Evolutionary conservation across 2,329 filamentous ascomycete species (phyloP).

Genomic region (Talaromyces amestolkiae): DNA sequence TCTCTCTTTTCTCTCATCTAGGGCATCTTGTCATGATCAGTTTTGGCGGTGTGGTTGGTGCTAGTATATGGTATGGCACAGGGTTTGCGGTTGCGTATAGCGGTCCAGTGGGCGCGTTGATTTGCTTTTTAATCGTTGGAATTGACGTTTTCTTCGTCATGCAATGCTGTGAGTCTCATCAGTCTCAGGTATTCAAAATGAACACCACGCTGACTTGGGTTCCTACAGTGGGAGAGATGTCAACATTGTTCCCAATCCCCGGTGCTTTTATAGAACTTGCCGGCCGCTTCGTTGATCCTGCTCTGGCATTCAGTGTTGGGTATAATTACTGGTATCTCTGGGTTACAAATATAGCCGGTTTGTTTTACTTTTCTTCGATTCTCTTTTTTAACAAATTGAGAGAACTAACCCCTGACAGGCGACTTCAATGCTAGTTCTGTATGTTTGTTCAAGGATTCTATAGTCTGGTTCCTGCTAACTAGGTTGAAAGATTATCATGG

Average conservation of each 20-base stretch:
- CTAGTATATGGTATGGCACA: slow-evolving; percentile 11
- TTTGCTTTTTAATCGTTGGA: slow-evolving; percentile 9
- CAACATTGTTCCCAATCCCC: slow-evolving; percentile 3
- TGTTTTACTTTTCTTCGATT: slow-evolving; percentile 21
- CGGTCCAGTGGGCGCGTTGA: slow-evolving; percentile 7
- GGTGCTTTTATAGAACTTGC: slow-evolving; percentile 15
- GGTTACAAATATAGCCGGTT: slow-evolving; percentile 19
- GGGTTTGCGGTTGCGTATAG: slow-evolving; percentile 10
- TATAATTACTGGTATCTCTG: slow-evolving; percentile 24
- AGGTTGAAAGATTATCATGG: not conserved
- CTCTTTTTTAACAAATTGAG: not conserved
- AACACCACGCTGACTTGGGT: not conserved
- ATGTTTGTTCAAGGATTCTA: not conserved
- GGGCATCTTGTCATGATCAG: slow-evolving; percentile 11
- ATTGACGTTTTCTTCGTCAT: not conserved
- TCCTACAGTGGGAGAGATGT: slow-evolving; percentile 11
- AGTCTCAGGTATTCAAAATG: not conserved
- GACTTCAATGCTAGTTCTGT: not conserved
- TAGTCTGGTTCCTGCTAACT: not conserved
- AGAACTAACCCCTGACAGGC: not conserved
- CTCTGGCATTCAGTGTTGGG: slow-evolving; percentile 2
- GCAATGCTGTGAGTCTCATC: not conserved
- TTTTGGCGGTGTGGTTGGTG: slow-evolving; percentile 7
- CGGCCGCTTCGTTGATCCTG: slow-evolving; percentile 15
- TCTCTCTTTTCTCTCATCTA: not conserved